A percentile compares a stretch with the other conserved stretches of the same genome.
Conservation (phyloP, 495 filamentous ascomycete species). For the Hyaloscypha bicolor region DNA sequence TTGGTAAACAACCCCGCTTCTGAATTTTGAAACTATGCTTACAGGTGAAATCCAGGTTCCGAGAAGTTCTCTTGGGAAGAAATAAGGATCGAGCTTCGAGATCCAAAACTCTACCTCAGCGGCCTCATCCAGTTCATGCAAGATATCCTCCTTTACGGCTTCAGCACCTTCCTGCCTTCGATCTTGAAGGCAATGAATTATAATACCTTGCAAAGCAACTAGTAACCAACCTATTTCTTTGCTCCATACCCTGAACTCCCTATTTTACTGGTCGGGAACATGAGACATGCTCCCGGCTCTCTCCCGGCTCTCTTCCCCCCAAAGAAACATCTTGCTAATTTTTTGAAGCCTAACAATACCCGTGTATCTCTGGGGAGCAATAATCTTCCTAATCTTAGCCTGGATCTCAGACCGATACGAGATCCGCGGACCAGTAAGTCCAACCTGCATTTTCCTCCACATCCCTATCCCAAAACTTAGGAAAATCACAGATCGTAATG, state of each 20-base stretch:
- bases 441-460: neutral
- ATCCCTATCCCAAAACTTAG: conserved; percentile 17
- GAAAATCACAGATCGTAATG: conserved; percentile 39
- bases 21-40: neutral
- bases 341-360: conserved; percentile 38
- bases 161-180: conserved; percentile 60
- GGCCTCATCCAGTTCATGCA: conserved; percentile 53
- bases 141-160: conserved; percentile 60
- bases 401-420: conserved; percentile 40
- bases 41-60: conserved; percentile 43
- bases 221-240: conserved; percentile 2
- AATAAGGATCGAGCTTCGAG: conserved; percentile 44
- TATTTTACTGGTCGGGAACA: too few relatives aligned
- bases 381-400: conserved; percentile 45
- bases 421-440: conserved; percentile 8
- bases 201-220: conserved; percentile 45
- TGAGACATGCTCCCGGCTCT: too few relatives aligned
- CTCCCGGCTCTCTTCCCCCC: too few relatives aligned
- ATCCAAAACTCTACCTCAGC: conserved; percentile 41
- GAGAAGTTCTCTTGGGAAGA: conserved; percentile 56
- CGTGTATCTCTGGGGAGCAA: conserved; percentile 41
- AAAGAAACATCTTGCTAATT: too few relatives aligned
- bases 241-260: too few relatives aligned
- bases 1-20: conserved; percentile 4
- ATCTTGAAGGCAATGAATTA: conserved; percentile 57